Evolutionary conservation across 2,329 filamentous ascomycete genomes (phyloP).

Genomic region (Cladorrhinum sp.): DNA sequence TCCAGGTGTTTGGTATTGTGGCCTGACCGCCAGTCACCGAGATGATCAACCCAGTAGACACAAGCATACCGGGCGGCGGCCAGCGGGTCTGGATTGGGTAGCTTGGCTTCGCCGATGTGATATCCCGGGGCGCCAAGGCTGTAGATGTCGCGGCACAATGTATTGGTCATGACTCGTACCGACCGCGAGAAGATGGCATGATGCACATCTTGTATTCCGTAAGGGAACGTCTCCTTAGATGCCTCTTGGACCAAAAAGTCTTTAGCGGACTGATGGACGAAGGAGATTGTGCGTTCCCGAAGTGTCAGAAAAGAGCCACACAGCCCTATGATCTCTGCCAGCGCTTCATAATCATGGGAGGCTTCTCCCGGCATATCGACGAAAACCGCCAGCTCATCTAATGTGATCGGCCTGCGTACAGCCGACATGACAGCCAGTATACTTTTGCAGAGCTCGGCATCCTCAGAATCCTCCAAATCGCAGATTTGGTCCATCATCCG

Average conservation of each 20-base stretch:
- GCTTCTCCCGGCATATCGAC: slow-evolving; percentile 7
- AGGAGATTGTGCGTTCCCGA: slow-evolving; percentile 15
- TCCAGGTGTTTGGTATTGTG: background rate
- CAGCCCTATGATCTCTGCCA: background rate
- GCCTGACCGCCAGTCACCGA: slow-evolving; percentile 4
- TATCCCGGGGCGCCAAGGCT: slow-evolving; percentile 10
- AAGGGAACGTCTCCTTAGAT: slow-evolving; percentile 13
- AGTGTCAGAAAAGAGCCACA: slow-evolving; percentile 21
- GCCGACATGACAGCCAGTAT: slow-evolving; percentile 15
- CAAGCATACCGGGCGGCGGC: slow-evolving; percentile 18
- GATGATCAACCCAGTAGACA: slow-evolving; percentile 19
- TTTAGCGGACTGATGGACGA: slow-evolving; percentile 18
- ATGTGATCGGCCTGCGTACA: slow-evolving; percentile 15
- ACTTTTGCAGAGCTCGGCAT: slow-evolving; percentile 12
- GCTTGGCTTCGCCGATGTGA: slow-evolving; percentile 8
- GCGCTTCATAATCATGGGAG: background rate
- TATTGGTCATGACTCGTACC: slow-evolving; percentile 15
- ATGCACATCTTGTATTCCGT: slow-evolving; percentile 10
- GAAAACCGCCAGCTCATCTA: slow-evolving; percentile 12
- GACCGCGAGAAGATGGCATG: slow-evolving; percentile 16
- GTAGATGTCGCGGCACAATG: slow-evolving; percentile 27
- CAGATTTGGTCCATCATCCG: slow-evolving; percentile 15
- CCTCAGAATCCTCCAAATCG: background rate
- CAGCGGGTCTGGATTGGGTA: slow-evolving; percentile 20
- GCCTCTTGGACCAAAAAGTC: slow-evolving; percentile 16